These are phyloP conservation scores for Xerophyta viscosa DNA, from an alignment of 106 monocot species.

Conservation along the genomic window DNA sequence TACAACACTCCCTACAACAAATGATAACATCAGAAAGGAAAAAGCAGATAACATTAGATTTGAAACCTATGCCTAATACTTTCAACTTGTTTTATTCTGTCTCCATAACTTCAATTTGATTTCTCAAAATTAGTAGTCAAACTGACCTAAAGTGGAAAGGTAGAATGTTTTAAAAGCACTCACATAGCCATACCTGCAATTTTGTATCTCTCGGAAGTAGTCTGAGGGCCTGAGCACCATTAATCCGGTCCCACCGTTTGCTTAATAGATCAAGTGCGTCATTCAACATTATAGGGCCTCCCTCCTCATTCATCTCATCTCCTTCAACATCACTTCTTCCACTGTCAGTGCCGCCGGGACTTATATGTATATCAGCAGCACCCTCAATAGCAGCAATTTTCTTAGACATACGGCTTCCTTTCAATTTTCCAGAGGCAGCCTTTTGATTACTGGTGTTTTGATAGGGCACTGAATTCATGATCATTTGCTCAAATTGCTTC, in stretches of 20 bases:
- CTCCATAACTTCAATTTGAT: too few relatives aligned
- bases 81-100: too few relatives aligned
- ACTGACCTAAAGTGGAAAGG: neutral
- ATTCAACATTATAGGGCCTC: constrained; percentile 76
- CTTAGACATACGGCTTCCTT: constrained; percentile 37
- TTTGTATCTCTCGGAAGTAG: constrained; percentile 87
- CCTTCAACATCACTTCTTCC: constrained; percentile 83
- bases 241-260: constrained; percentile 91
- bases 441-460: constrained; percentile 38
- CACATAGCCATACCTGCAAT: constrained; percentile 64
- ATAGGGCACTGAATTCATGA: constrained; percentile 21
- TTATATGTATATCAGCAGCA: constrained; percentile 58
- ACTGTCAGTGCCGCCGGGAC: constrained; percentile 81
- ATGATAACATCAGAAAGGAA: too few relatives aligned
- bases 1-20: too few relatives aligned
- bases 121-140: neutral
- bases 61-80: too few relatives aligned
- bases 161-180: neutral
- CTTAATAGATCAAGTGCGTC: constrained; percentile 88
- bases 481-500: constrained; percentile 50
- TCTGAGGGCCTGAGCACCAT: constrained; percentile 91
- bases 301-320: constrained; percentile 51
- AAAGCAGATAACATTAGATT: too few relatives aligned
- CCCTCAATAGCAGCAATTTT: constrained; percentile 83
- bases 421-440: constrained; percentile 26